These are phyloP conservation scores for Backusella australiensis DNA, from an alignment of 192 early-diverging fungal species.

Conservation along the genomic window DNA sequence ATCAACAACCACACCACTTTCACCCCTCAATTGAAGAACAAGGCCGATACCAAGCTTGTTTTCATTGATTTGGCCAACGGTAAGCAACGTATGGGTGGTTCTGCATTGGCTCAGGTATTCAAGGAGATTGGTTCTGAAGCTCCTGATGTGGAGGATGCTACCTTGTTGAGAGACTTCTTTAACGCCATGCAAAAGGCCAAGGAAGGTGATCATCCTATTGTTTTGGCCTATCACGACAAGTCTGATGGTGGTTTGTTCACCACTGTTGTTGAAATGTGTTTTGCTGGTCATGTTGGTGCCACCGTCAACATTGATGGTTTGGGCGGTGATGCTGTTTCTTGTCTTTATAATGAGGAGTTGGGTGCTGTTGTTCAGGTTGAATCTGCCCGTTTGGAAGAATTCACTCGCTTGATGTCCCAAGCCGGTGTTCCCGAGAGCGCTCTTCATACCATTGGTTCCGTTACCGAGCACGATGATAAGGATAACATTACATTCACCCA, in stretches of 20 bases:
- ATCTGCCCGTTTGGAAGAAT: constrained; percentile 47
- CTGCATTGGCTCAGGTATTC: constrained; percentile 93
- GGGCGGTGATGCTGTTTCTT: constrained; percentile 45
- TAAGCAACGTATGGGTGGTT: constrained; percentile 88
- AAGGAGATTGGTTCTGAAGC: constrained; percentile 73
- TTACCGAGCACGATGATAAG: constrained; percentile 49
- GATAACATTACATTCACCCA: constrained; percentile 53
- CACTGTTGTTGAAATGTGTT: constrained; percentile 94
- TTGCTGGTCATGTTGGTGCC: constrained; percentile 90
- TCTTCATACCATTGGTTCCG: constrained; percentile 57
- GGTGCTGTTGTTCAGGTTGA: constrained; percentile 94
- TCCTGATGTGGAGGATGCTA: constrained; percentile 86
- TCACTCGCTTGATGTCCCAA: constrained; percentile 49
- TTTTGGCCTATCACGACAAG: constrained; percentile 97
- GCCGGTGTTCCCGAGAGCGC: constrained; percentile 55
- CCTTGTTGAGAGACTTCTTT: constrained; percentile 77
- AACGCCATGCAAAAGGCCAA: constrained; percentile 55
- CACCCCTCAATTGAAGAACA: constrained; percentile 78
- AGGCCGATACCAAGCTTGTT: constrained; percentile 62
- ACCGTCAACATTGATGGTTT: constrained; percentile 64
- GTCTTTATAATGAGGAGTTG: constrained; percentile 97
- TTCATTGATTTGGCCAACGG: constrained; percentile 86
- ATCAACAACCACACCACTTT: constrained; percentile 79
- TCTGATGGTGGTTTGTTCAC: constrained; percentile 96
- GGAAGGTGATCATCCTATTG: constrained; percentile 41